These are phyloP conservation scores for Acer negundo DNA, from an alignment of 345 rosid species.

Conservation along the genomic window DNA sequence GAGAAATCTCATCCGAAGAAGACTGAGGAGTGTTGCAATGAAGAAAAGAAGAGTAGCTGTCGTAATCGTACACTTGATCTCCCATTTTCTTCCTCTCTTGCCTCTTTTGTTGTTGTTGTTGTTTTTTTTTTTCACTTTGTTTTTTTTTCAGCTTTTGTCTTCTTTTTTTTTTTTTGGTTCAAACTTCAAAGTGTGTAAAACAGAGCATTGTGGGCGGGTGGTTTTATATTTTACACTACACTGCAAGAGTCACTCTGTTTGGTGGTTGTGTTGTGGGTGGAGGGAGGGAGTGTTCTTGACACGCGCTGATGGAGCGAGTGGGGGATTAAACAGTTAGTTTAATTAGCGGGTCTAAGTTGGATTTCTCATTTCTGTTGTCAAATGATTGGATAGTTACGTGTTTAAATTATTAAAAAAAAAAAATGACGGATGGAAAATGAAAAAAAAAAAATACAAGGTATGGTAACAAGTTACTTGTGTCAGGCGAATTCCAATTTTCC, in stretches of 20 bases:
- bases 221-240: neutral
- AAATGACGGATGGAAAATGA: conserved; percentile 21
- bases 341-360: neutral
- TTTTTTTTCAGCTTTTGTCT: neutral
- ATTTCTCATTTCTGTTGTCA: neutral
- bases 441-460: neutral
- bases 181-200: neutral
- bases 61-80: conserved; percentile 7
- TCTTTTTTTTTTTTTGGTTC: neutral
- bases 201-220: neutral
- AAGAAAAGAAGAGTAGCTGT: conserved; percentile 2
- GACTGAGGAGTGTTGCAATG: conserved; percentile 24
- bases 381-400: conserved; percentile 48
- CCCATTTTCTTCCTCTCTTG: neutral
- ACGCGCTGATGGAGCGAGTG: conserved; percentile 19
- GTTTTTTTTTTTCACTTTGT: neutral
- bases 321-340: neutral
- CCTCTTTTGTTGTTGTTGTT: neutral
- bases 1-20: conserved; percentile 63
- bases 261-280: too few species aligned
- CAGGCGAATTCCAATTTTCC: conserved; percentile 25
- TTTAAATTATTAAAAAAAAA: neutral
- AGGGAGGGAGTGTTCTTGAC: too few species aligned
- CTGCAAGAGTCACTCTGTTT: too few species aligned
- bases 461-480: conserved; percentile 13